phyloP scores from a whole-genome alignment of 1,284 basidiomycete species.

The Puccinia novopanici region DNA sequence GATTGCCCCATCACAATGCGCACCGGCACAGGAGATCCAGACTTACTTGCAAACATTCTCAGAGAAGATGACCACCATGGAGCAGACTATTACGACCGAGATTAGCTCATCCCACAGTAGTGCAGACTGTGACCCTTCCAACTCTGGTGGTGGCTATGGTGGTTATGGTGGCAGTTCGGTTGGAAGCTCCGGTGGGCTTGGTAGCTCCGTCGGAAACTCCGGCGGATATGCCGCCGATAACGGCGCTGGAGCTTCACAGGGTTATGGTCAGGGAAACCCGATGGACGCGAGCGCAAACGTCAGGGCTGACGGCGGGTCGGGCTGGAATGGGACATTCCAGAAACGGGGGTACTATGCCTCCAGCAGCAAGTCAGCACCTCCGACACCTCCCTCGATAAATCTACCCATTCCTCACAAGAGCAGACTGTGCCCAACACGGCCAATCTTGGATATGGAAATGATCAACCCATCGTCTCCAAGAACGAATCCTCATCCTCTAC shows the following conservation, averaged over 20 bases:
- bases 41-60: slow-evolving; percentile 25
- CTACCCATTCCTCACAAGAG: neutral
- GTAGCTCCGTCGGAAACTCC: slow-evolving; percentile 3
- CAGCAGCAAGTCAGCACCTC: slow-evolving; percentile 14
- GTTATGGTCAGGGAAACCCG: neutral
- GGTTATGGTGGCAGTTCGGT: neutral
- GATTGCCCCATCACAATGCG: slow-evolving; percentile 26
- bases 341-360: neutral
- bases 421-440: neutral
- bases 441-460: slow-evolving; percentile 24
- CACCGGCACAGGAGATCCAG: slow-evolving; percentile 18
- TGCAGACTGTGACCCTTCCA: slow-evolving; percentile 32
- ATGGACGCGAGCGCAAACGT: neutral
- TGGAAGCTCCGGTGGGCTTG: slow-evolving; percentile 7
- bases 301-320: no score
- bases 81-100: slow-evolving; percentile 25
- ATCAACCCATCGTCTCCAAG: neutral
- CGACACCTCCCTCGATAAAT: slow-evolving; percentile 3
- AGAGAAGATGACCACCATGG: slow-evolving; percentile 26
- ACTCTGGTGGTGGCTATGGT: neutral
- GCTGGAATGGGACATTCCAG: neutral
- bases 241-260: neutral
- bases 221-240: neutral
- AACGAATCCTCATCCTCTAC: slow-evolving; percentile 12
- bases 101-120: slow-evolving; percentile 31